These are phyloP conservation scores for Hypseocharis bilobata DNA, from an alignment of 441 rosid species.

Conservation along the genomic window DNA sequence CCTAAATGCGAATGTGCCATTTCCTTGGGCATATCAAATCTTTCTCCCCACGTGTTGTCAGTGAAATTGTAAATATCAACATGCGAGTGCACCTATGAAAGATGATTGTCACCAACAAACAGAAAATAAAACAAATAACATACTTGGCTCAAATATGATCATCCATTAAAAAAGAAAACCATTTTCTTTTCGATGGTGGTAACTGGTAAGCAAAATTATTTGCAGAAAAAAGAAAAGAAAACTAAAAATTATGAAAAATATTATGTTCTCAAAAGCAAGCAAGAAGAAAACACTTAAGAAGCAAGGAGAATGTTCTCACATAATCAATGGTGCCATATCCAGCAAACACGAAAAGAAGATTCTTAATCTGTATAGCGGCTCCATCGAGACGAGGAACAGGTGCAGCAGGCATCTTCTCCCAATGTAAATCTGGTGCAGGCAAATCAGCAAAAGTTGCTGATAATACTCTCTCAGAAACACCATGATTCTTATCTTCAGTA, in stretches of 20 bases:
- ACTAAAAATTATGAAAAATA: no score
- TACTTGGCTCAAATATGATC: conserved; percentile 3
- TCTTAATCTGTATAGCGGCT: conserved; percentile 71
- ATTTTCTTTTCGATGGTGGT: background rate
- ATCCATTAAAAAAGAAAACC: no score
- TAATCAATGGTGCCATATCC: conserved; percentile 71
- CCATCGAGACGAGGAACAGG: conserved; percentile 94
- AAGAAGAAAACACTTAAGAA: no score
- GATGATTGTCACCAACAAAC: conserved; percentile 11
- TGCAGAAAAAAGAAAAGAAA: background rate
- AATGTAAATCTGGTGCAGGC: conserved; percentile 58
- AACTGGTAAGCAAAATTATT: background rate
- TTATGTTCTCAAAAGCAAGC: no score
- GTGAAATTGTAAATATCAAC: conserved; percentile 78
- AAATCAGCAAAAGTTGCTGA: conserved; percentile 90
- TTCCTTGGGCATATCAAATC: conserved; percentile 89
- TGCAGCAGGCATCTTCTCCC: conserved; percentile 79
- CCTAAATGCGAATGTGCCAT: conserved; percentile 99
- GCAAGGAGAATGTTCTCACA: no score
- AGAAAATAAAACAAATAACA: conserved; percentile 5
- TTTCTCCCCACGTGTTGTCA: conserved; percentile 71
- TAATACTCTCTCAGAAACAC: conserved; percentile 41
- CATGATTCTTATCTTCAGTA: conserved; percentile 22
- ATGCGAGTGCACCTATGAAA: conserved; percentile 69
- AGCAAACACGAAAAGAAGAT: conserved; percentile 72